Base-by-base conservation (phyloP, 352 stramenopile species). In the Nothophytophthora sp. region DNA sequence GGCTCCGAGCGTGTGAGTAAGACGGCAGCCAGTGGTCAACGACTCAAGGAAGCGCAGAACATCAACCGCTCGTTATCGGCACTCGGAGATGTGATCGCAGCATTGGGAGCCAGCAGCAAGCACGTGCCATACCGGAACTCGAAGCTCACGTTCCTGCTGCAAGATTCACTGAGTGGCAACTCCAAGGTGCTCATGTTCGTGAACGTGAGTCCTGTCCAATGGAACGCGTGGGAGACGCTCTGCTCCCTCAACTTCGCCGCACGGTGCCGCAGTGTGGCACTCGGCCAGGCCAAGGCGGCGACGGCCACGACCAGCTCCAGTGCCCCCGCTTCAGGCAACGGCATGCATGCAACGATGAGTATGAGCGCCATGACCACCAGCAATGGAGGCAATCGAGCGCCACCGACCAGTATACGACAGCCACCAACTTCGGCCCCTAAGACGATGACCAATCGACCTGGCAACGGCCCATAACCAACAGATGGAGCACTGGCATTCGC, bases 71-170 rank as follows among this genome's bases (percentile, higher is more conserved):
- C 88, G 12, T 70, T 99, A 0, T 96, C 88, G 2, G 90, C 89
- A 5, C 73, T 99, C 7, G 96, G 95, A 5, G 84, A 99, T 53
- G 96, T 99, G 36, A 99, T 99, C 49, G 80, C 95, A 9, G 88
- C 95, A 7, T 79, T 98, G 8, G 85, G 68, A 8, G 63, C 71
- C 1, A 79, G 68, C 37, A 93, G 68, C 52, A 95, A 98, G 59
- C 95, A 99, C 68, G 87, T 99, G 15, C 96, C 95, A 13, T 99
- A 98, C 58, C 86, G 96, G 16, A 96, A 99, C 69, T 98, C 88
- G 8, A 99, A 99, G 65, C 82, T 99, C 20, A 97, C 86, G 35
- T 96, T 93, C 57, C 34, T 96, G 45, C 63, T 96, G 11, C 83
- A 95, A 62, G 83, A 95, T 37, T 92, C 71, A 16, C 55, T 94